Conservation (phyloP, 2,329 filamentous ascomycete species). For the Metarhizium guizhouense region DNA sequence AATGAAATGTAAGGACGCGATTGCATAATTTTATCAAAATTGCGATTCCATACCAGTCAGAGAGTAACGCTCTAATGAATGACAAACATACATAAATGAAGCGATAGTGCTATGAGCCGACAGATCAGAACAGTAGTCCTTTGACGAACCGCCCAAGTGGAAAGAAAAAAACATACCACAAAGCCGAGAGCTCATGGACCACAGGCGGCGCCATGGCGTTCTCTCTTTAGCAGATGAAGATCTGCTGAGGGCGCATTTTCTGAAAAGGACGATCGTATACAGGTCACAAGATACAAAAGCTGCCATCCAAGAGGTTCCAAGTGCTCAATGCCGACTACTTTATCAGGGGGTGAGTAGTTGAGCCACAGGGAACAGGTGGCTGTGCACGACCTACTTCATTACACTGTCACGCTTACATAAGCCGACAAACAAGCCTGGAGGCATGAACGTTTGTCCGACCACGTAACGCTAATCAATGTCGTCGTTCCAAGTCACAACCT, state of each 20-base stretch:
- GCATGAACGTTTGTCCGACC: too few species aligned
- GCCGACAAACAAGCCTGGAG: neutral
- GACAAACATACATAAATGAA: conserved; percentile 40
- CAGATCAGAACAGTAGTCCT: neutral
- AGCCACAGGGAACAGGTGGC: neutral
- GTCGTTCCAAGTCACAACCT: neutral
- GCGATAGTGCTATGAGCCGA: conserved; percentile 28
- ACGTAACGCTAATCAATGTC: too few species aligned
- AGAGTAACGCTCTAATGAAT: conserved; percentile 37
- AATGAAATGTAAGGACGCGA: conserved; percentile 8
- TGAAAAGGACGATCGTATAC: neutral
- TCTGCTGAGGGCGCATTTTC: neutral
- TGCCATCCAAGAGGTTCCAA: neutral
- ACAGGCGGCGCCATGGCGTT: conserved; percentile 8
- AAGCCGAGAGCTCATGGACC: conserved; percentile 6
- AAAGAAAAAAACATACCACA: conserved; percentile 6
- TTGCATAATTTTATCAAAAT: neutral
- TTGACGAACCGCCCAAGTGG: neutral
- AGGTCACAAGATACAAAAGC: neutral
- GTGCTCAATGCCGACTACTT: neutral
- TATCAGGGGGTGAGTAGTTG: neutral
- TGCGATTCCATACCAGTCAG: conserved; percentile 31
- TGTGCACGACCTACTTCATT: neutral
- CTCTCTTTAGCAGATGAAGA: neutral
- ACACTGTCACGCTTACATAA: neutral